phyloP scores from a whole-genome alignment of 352 stramenopile genomes.

The Pythium utonaiense region DNA sequence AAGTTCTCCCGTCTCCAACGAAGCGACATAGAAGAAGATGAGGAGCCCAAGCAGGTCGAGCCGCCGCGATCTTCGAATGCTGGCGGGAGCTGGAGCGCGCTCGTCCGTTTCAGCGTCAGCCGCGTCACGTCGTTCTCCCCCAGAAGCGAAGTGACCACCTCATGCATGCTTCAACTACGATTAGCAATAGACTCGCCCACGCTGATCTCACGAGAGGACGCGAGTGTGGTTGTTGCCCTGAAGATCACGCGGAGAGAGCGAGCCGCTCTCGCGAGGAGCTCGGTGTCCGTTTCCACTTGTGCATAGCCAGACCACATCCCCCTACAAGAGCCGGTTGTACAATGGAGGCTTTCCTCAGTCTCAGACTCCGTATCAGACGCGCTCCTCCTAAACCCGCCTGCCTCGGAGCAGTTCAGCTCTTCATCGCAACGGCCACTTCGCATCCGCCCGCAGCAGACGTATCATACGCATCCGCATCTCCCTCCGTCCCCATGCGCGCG shows the following conservation, averaged over 20 bases:
- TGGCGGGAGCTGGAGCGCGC: not conserved
- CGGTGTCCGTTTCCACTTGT: not conserved
- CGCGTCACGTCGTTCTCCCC: not conserved
- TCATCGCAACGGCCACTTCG: not conserved
- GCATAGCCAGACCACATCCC: not conserved
- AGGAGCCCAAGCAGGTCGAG: too few relatives aligned
- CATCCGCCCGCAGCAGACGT: too few relatives aligned
- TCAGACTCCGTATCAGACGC: not conserved
- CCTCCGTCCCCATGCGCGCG: not conserved
- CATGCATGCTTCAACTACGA: not conserved
- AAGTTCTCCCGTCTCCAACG: too few relatives aligned
- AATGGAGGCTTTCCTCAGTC: not conserved
- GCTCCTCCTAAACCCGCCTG: not conserved
- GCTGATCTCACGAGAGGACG: too few relatives aligned
- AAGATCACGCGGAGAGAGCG: too few relatives aligned
- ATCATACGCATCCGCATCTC: too few relatives aligned
- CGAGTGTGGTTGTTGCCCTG: too few relatives aligned
- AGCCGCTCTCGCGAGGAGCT: too few relatives aligned
- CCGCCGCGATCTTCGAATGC: too few relatives aligned
- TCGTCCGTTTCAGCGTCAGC: not conserved
- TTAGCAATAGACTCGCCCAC: not conserved
- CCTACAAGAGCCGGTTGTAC: not conserved
- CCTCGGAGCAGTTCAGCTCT: not conserved
- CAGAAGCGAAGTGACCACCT: not conserved
- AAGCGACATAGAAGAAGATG: too few relatives aligned